Percentiles rank a stretch among this genome's conserved stretches.
Conservation (phyloP, 805 yeast genomes). For the Ogataea kodamae region DNA sequence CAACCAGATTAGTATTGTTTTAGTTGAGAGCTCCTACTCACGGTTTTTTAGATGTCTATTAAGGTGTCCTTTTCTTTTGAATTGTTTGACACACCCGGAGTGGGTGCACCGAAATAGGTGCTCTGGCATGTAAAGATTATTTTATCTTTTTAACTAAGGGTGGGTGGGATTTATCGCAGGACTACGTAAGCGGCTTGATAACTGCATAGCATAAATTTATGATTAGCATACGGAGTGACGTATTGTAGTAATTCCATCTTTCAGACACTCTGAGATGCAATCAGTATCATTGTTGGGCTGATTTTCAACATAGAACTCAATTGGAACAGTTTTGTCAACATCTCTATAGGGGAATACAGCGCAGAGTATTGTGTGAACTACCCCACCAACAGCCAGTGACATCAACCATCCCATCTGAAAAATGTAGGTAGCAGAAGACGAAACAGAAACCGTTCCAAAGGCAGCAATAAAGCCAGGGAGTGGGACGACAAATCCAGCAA, state of each 20-base stretch:
- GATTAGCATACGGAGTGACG: not conserved
- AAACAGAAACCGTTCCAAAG: conserved; percentile 4
- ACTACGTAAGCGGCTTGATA: too few relatives aligned
- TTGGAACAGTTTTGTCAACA: conserved; percentile 2
- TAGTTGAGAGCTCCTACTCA: too few relatives aligned
- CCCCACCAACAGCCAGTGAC: conserved; percentile 4
- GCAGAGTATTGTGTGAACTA: conserved; percentile 4
- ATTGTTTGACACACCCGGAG: conserved; percentile 1
- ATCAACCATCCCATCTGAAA: conserved; percentile 9
- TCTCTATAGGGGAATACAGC: conserved; percentile 5
- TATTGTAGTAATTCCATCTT: conserved; percentile 1
- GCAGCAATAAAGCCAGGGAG: conserved; percentile 10
- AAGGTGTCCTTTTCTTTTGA: conserved; percentile 4
- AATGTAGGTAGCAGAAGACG: conserved; percentile 5
- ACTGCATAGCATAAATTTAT: too few relatives aligned
- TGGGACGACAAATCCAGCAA: conserved; percentile 6
- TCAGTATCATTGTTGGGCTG: not conserved
- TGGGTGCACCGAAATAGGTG: conserved; percentile 1
- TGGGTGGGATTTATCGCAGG: too few relatives aligned
- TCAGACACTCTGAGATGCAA: too few relatives aligned
- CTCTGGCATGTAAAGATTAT: too few relatives aligned
- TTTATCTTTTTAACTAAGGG: too few relatives aligned
- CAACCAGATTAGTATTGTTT: too few relatives aligned
- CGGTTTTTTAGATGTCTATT: conserved; percentile 3
- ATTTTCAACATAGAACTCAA: conserved; percentile 5